Evolutionary conservation across 495 filamentous ascomycete genomes (phyloP), one percentile per base, ranked within the genome.

Genomic region (Aspergillus homomorphus): DNA sequence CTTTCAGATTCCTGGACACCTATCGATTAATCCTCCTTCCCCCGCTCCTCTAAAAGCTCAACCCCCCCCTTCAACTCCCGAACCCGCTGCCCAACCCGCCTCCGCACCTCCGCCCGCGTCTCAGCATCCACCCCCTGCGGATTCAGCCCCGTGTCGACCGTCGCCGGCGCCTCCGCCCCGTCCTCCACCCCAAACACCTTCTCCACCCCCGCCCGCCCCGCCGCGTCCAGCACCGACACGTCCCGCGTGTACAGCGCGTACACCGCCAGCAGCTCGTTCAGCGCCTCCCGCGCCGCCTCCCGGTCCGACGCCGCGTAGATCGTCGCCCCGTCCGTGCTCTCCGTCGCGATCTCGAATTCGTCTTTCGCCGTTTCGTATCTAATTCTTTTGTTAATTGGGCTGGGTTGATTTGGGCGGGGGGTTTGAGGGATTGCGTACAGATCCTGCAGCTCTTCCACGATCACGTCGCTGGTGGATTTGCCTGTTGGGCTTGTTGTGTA

Each of bases 301-400:
- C 76, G 72, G 45, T 79, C 76, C 2, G 73, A 77, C n/a, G 77
- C 70, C 1, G 76, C 74, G 65, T 79, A 79, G 65, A 79, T 78
- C 9, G 75, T 78, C 0, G 66, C 62, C 6, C 58, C 53, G 45
- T 77, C 71, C 10, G 77, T 77, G 64, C 70, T 74, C 28, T 79
- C 77, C 2, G 72, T 76, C 6, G 76, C 76, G 53, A 79, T 79
- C 66, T 79, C 76, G 58, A 79, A 73, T 63, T 79, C 76, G 62
- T 79, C 76, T 67, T 72, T 77, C 5, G 76, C 71, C 18, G 67
- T 64, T 63, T 77, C 72, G 61, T 72, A 72, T 1, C 69, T 72
- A 18, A 46, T 46, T 1, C 21, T 12, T 21, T 19, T 43, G 53
- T 54, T 46, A n/a, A 10, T 24, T 26, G n/a, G n/a, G n/a, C n/a